These are phyloP conservation scores for Aspergillus indologenus DNA, from an alignment of 495 filamentous ascomycete genomes.

Conservation along the genomic window DNA sequence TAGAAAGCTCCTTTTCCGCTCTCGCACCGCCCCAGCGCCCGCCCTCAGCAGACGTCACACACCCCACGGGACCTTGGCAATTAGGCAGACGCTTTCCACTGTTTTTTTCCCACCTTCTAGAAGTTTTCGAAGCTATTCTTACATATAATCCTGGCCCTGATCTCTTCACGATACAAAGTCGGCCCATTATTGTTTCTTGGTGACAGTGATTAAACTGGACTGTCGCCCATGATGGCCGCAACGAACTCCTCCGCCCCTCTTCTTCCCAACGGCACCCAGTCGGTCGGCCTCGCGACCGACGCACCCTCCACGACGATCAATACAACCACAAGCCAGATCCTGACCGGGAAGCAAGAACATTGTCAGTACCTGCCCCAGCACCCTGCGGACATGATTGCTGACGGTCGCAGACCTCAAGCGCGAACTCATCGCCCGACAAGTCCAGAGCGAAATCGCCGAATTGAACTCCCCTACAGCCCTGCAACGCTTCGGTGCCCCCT, in stretches of 20 bases:
- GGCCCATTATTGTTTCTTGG: background rate
- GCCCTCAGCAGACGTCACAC: background rate
- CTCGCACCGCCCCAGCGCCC: background rate
- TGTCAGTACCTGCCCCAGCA: conserved; percentile 53
- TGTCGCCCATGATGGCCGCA: conserved; percentile 19
- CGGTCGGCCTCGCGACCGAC: conserved; percentile 5
- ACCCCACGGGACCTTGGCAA: background rate
- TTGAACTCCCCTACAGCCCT: conserved; percentile 92
- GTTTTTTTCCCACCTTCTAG: background rate
- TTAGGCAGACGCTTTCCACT: background rate
- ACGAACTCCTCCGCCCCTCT: conserved; percentile 4
- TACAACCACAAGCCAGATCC: conserved; percentile 50
- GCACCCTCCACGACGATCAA: conserved; percentile 5
- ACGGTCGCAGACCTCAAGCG: conserved; percentile 81
- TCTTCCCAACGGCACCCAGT: conserved; percentile 7
- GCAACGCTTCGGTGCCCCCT: conserved; percentile 92
- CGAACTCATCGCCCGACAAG: conserved; percentile 87
- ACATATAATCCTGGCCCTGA: background rate
- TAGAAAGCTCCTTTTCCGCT: conserved; percentile 4
- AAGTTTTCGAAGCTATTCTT: background rate
- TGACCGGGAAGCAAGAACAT: conserved; percentile 98
- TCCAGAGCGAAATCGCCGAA: conserved; percentile 82
- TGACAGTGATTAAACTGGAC: background rate
- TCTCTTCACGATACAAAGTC: background rate
- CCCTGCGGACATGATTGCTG: conserved; percentile 13